phyloP scores from a whole-genome alignment of 768 basidiomycete species.

The Kwoniella mangroviensis region DNA sequence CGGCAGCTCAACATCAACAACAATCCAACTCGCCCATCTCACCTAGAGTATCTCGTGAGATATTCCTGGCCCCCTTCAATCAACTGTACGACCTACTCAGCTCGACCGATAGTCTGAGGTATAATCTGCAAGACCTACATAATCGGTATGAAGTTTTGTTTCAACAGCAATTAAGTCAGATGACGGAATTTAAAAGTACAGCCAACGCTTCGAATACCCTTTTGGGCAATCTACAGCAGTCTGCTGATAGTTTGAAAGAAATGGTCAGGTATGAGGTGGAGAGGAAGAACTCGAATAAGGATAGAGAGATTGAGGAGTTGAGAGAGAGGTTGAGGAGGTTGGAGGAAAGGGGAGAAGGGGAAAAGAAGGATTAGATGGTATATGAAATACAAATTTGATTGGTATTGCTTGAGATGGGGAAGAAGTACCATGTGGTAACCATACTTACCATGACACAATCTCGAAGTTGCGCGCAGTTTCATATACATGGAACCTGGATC shows the following conservation, averaged over 20 bases:
- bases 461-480: no score
- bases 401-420: no score
- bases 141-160: conserved; percentile 38
- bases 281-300: conserved; percentile 11
- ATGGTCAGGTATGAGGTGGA: conserved; percentile 53
- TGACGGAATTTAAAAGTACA: conserved; percentile 44
- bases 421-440: background rate
- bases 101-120: conserved; percentile 35
- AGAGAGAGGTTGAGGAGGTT: conserved; percentile 48
- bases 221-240: conserved; percentile 38
- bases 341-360: conserved; percentile 24
- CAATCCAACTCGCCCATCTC: conserved; percentile 15
- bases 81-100: conserved; percentile 43
- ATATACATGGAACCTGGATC: no score
- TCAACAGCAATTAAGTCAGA: conserved; percentile 25
- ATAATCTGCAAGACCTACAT: conserved; percentile 37
- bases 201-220: conserved; percentile 35
- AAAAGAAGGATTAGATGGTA: background rate
- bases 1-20: background rate
- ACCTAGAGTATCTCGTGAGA: conserved; percentile 26
- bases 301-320: conserved; percentile 48
- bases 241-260: conserved; percentile 47
- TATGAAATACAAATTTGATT: no score
- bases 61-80: conserved; percentile 40
- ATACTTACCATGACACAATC: background rate